phyloP scores from a whole-genome alignment of 2,329 filamentous ascomycete genomes.

The Pyrenochaeta sp. region DNA sequence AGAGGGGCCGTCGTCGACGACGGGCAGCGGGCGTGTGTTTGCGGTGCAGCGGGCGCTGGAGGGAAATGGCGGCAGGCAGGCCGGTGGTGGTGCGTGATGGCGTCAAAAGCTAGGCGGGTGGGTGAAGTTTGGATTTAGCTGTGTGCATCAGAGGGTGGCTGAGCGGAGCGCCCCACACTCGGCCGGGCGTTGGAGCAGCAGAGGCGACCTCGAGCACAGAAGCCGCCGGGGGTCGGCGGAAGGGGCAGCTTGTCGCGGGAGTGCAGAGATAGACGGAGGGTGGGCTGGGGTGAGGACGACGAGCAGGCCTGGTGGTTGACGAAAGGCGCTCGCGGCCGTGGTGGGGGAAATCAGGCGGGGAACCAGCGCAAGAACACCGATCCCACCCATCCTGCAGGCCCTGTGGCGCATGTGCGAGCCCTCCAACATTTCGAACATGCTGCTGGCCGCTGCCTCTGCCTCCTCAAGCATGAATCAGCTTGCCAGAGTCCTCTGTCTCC shows the following conservation, averaged over 20 bases:
- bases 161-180: constrained; percentile 29
- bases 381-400: not conserved
- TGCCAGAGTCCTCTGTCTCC: too few relatives aligned
- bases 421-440: too few relatives aligned
- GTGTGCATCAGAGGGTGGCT: constrained; percentile 33
- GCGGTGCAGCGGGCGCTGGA: constrained; percentile 9
- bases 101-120: constrained; percentile 32
- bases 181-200: constrained; percentile 27
- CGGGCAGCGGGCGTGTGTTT: constrained; percentile 12
- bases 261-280: not conserved
- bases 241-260: constrained; percentile 1
- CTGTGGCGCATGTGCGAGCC: constrained; percentile 8
- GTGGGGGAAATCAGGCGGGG: constrained; percentile 20
- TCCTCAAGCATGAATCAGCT: constrained; percentile 1
- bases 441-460: too few relatives aligned
- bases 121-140: constrained; percentile 31
- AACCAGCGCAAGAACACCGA: constrained; percentile 8
- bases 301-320: constrained; percentile 12
- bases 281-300: constrained; percentile 8
- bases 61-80: constrained; percentile 23
- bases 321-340: constrained; percentile 11
- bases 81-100: constrained; percentile 25
- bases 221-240: constrained; percentile 7
- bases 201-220: constrained; percentile 12
- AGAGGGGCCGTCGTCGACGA: constrained; percentile 16